Conservation (phyloP, 345 rosid species). For the Gossypium stocksii region DNA sequence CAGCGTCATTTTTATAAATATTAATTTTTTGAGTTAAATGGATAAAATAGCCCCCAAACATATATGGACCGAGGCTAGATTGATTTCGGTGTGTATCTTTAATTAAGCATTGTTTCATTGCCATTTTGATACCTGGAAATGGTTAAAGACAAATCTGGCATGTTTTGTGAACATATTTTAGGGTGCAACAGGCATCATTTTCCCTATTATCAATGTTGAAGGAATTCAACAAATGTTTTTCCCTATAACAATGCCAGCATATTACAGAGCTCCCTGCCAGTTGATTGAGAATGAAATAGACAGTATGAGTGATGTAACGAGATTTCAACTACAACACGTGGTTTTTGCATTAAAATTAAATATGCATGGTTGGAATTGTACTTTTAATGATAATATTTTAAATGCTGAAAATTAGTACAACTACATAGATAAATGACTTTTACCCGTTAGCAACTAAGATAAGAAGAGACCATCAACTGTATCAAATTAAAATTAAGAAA, state of each 20-base stretch:
- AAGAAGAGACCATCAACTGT: background rate
- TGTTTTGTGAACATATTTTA: background rate
- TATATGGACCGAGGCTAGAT: slow-evolving; percentile 23
- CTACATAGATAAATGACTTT: background rate
- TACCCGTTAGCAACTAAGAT: background rate
- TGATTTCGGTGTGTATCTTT: slow-evolving; percentile 25
- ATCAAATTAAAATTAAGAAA: background rate
- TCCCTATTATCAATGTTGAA: slow-evolving; percentile 18
- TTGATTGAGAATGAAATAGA: background rate
- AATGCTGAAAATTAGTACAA: background rate
- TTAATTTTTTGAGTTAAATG: no score
- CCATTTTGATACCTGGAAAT: background rate
- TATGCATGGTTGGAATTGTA: background rate
- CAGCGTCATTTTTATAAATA: no score
- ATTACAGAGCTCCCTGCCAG: slow-evolving; percentile 2
- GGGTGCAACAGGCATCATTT: slow-evolving; percentile 13
- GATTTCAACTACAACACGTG: no score
- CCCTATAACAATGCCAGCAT: slow-evolving; percentile 10
- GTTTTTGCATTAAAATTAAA: background rate
- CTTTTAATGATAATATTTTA: background rate
- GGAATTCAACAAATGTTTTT: slow-evolving; percentile 12
- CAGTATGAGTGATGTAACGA: no score
- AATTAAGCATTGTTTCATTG: background rate
- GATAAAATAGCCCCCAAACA: background rate
- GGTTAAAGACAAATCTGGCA: background rate